A percentile compares a stretch with the other conserved stretches of the same genome.
Conservation (phyloP, 2,329 filamentous ascomycete genomes). For the Hymenoscyphus linearis region DNA sequence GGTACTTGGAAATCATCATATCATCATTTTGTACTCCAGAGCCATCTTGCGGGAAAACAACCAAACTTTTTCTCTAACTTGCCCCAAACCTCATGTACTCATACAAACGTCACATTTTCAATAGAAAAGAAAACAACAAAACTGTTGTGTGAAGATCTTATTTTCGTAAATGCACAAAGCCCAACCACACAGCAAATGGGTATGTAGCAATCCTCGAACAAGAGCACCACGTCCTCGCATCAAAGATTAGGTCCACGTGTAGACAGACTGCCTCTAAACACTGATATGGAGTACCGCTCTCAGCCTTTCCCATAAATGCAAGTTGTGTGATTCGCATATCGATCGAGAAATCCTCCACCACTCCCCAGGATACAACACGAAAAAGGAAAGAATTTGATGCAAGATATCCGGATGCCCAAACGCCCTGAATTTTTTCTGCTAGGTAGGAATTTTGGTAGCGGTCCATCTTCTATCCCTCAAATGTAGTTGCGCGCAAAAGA, state of each 20-base stretch:
- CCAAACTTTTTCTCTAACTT: slow-evolving; percentile 1
- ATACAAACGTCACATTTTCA: slow-evolving; percentile 1
- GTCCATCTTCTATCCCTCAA: slow-evolving; percentile 70
- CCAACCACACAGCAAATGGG: slow-evolving; percentile 23
- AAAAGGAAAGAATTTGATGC: slow-evolving; percentile 50
- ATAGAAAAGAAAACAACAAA: background rate
- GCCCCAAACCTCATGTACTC: background rate
- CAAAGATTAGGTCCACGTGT: slow-evolving; percentile 31
- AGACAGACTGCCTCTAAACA: slow-evolving; percentile 37
- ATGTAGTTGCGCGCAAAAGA: slow-evolving; percentile 37
- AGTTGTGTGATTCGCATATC: slow-evolving; percentile 32
- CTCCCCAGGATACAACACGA: slow-evolving; percentile 29
- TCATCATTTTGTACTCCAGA: slow-evolving; percentile 1
- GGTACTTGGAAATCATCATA: background rate
- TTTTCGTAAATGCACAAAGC: slow-evolving; percentile 52
- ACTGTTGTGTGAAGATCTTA: slow-evolving; percentile 47
- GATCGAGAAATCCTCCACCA: slow-evolving; percentile 19
- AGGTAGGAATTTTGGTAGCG: slow-evolving; percentile 44
- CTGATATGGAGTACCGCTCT: slow-evolving; percentile 50
- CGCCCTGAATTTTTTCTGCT: slow-evolving; percentile 49
- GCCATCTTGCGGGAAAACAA: background rate
- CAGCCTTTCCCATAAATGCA: slow-evolving; percentile 44
- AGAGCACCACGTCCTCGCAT: slow-evolving; percentile 59
- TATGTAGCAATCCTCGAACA: slow-evolving; percentile 60
- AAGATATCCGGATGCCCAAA: slow-evolving; percentile 81